Evolutionary conservation across 2,329 filamentous ascomycete genomes (phyloP).

Genomic region (Fusarium solani-melongenae): DNA sequence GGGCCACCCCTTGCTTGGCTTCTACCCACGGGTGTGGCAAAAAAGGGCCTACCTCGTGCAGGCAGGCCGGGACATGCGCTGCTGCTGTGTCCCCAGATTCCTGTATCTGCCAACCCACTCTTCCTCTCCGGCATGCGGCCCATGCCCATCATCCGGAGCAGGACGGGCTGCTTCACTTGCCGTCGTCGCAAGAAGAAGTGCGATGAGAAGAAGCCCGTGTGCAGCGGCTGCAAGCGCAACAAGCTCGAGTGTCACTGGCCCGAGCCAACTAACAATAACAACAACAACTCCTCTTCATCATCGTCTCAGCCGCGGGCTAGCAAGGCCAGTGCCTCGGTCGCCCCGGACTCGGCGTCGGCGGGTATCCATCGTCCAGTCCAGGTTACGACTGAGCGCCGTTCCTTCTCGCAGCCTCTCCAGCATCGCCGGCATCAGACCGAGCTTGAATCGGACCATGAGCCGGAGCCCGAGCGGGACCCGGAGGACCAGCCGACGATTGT

Average conservation of each 20-base stretch:
- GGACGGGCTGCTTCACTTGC: slow-evolving; percentile 60
- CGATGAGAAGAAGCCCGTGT: slow-evolving; percentile 63
- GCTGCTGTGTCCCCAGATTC: neutral
- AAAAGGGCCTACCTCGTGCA: neutral
- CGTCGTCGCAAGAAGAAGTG: slow-evolving; percentile 66
- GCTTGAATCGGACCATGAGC: slow-evolving; percentile 24
- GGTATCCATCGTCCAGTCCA: neutral
- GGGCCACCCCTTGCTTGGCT: neutral
- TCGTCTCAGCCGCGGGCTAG: slow-evolving; percentile 20
- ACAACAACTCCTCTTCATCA: slow-evolving; percentile 29
- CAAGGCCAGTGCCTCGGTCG: neutral
- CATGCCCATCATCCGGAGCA: slow-evolving; percentile 50
- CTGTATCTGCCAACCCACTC: neutral
- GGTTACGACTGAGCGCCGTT: slow-evolving; percentile 14
- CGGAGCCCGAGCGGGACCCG: slow-evolving; percentile 24
- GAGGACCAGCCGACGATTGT: slow-evolving; percentile 17
- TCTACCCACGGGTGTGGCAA: neutral
- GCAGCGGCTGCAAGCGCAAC: slow-evolving; percentile 64
- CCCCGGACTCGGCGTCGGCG: slow-evolving; percentile 5
- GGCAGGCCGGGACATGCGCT: neutral
- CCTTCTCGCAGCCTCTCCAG: slow-evolving; percentile 10
- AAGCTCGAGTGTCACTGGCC: slow-evolving; percentile 64
- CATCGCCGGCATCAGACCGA: slow-evolving; percentile 7
- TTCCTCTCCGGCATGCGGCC: slow-evolving; percentile 41
- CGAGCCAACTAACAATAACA: slow-evolving; percentile 29